Base-by-base conservation (phyloP, 1,139 yeast species). In the Saccharomyces hybrid region DNA sequence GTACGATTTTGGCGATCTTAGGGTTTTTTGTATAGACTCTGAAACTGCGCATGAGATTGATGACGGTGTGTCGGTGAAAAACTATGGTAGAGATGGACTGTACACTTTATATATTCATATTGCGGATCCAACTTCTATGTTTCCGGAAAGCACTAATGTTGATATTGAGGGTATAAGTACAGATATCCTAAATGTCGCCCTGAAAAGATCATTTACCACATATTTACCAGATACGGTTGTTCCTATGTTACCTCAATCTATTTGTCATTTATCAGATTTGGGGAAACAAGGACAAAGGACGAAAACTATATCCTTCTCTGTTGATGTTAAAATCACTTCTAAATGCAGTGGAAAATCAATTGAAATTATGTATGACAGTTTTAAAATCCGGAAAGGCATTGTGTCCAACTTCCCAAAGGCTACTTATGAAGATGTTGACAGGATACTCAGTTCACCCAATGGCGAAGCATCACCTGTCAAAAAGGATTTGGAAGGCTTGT, bases 1-100 rank as follows among this genome's bases (percentile, higher is more conserved):
- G 54, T 70, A 75, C 48, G 75, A 74, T 25, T 83, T 76, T 60
- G 77, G 73, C 57, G 65, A 75, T 11, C 70, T 78, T 42, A 80
- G 84, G 0, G 83, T 91, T 0, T 93, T 84, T 67, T 90, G 98
- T 70, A 90, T 93, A 56, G 99, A 93, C 70, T 79, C 86, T 2
- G 81, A 76, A 11, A 78, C 78, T 47, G 97, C 98, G 0, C 86
- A 86, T 62, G 99, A 93, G 70, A 87, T 93, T 58, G 99, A 93
- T 69, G 99, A 93, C 70, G 99, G 98, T 49, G 77, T 93, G 28
- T 82, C 96, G 0, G 72, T 93, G 19, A 74, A 74, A 44, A 67
- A 67, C 29, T 57, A 72, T 0, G 67, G 64, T 1, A 71, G 69
- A 0, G 69, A 70, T 1, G 64, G 26, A 13, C 19, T 67, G 3